These are phyloP conservation scores for Leccinum pseudoinsigne DNA, from an alignment of 1,284 basidiomycete species.

Conservation along the genomic window DNA sequence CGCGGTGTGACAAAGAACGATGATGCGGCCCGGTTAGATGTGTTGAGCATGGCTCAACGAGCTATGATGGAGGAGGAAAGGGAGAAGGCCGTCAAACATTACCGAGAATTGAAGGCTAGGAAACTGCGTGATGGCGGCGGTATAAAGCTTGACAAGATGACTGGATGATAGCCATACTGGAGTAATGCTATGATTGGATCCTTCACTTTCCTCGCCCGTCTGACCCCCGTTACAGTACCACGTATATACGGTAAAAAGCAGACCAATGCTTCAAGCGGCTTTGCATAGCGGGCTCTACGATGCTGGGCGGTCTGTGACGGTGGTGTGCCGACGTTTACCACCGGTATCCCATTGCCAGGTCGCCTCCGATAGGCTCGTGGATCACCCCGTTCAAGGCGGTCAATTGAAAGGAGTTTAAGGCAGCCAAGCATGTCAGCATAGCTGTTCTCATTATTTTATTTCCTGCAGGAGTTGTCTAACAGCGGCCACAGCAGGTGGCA, in stretches of 20 bases:
- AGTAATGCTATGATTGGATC: constrained; percentile 12
- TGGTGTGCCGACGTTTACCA: constrained; percentile 11
- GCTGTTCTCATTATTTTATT: neutral
- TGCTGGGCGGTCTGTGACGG: constrained; percentile 5
- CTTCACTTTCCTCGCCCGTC: constrained; percentile 3
- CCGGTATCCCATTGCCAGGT: neutral
- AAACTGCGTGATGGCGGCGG: constrained; percentile 22
- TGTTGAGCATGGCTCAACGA: constrained; percentile 73
- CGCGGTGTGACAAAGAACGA: constrained; percentile 36
- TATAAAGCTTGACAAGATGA: constrained; percentile 10
- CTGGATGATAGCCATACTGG: constrained; percentile 5
- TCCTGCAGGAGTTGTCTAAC: neutral
- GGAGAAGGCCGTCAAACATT: constrained; percentile 62
- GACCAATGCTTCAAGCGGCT: neutral
- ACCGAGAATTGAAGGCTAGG: constrained; percentile 65
- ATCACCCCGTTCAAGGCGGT: neutral
- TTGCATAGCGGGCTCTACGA: neutral
- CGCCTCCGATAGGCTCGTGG: constrained; percentile 3
- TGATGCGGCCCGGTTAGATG: constrained; percentile 38
- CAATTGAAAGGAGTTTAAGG: neutral
- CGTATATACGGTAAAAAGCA: constrained; percentile 6
- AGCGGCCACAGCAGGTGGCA: neutral
- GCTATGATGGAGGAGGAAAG: constrained; percentile 74
- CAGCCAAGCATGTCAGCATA: neutral
- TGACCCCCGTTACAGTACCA: constrained; percentile 2